Conservation (phyloP, 768 basidiomycete species). For the Udeniomyces megalosporus region DNA sequence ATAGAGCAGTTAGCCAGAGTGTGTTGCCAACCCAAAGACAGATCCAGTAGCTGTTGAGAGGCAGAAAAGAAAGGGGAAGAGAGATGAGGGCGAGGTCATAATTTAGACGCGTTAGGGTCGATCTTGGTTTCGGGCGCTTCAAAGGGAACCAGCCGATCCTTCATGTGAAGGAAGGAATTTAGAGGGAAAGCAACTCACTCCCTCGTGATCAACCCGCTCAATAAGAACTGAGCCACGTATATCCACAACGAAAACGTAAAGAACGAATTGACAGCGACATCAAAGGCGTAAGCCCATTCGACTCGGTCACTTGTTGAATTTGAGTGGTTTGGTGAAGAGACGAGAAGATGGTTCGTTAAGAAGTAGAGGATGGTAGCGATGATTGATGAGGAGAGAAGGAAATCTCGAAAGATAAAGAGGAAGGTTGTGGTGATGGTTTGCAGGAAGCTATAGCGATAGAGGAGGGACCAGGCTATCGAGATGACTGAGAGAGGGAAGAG, state of each 20-base stretch:
- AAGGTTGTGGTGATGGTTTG: slow-evolving; percentile 49
- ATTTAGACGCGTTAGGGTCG: too few species aligned
- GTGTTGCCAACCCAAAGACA: slow-evolving; percentile 17
- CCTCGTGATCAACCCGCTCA: slow-evolving; percentile 64
- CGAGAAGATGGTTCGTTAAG: slow-evolving; percentile 51
- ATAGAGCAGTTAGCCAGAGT: slow-evolving; percentile 8
- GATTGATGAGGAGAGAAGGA: slow-evolving; percentile 57
- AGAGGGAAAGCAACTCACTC: slow-evolving; percentile 25
- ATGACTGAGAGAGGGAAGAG: slow-evolving; percentile 56
- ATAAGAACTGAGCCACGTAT: slow-evolving; percentile 72
- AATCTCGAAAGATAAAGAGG: slow-evolving; percentile 78
- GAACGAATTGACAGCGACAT: slow-evolving; percentile 92
- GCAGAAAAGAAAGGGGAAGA: too few species aligned
- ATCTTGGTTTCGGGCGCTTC: too few species aligned
- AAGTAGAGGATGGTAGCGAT: slow-evolving; percentile 65
- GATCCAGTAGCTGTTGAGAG: slow-evolving; percentile 11
- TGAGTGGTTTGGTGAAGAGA: slow-evolving; percentile 54
- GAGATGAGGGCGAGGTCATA: too few species aligned
- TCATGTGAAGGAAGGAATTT: background rate
- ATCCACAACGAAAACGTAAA: slow-evolving; percentile 83
- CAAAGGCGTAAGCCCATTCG: slow-evolving; percentile 91
- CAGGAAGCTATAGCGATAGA: slow-evolving; percentile 50
- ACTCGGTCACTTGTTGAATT: slow-evolving; percentile 46
- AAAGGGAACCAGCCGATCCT: background rate
- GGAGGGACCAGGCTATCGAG: slow-evolving; percentile 68